Conservation (phyloP, 331 rosid species). For the Quercus tomentella region DNA sequence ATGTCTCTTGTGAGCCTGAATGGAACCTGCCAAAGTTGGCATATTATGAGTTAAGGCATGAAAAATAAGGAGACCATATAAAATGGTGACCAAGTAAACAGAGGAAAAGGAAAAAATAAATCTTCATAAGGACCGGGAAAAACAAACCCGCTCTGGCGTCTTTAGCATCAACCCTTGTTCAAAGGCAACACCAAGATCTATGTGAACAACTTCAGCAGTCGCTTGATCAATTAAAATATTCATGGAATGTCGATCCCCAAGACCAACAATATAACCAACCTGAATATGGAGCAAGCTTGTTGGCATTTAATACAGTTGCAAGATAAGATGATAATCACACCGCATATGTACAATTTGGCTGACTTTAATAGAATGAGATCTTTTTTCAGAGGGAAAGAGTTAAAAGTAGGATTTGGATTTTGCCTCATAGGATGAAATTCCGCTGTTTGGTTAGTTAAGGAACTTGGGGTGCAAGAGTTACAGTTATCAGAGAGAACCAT, state of each 20-base stretch:
- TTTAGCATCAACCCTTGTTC: slow-evolving; percentile 99
- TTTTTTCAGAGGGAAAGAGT: background rate
- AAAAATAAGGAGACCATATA: background rate
- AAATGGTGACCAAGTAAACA: slow-evolving; percentile 4
- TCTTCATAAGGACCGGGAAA: background rate
- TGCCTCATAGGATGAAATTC: background rate
- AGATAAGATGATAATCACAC: background rate
- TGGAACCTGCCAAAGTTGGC: slow-evolving; percentile 56
- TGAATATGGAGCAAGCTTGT: slow-evolving; percentile 18
- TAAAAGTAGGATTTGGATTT: background rate
- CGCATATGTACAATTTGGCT: background rate
- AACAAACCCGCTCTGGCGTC: slow-evolving; percentile 89
- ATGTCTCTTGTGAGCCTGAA: slow-evolving; percentile 91
- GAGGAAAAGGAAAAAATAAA: background rate
- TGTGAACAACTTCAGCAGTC: slow-evolving; percentile 94
- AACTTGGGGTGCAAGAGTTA: background rate
- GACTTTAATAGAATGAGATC: background rate
- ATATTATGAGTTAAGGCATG: background rate
- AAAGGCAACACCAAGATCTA: slow-evolving; percentile 98
- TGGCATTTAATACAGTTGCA: background rate
- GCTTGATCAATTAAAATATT: slow-evolving; percentile 89
- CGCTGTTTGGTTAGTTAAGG: background rate
- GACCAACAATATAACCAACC: slow-evolving; percentile 95
- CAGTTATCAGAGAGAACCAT: background rate
- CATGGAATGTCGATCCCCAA: slow-evolving; percentile 92